Conservation (phyloP, 2,329 filamentous ascomycete species). For the Diatrype stigma region DNA sequence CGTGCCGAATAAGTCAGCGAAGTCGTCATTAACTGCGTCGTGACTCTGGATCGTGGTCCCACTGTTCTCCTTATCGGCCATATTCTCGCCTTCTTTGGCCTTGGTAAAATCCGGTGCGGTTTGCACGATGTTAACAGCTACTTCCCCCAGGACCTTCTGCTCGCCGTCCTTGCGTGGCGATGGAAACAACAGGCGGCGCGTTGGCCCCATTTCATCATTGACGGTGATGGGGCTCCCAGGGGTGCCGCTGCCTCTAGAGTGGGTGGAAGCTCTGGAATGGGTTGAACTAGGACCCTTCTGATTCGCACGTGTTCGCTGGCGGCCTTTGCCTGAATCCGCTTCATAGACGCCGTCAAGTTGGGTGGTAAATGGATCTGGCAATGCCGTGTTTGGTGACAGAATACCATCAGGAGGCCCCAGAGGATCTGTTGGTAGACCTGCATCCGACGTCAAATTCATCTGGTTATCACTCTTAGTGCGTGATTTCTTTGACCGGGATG, state of each 20-base stretch:
- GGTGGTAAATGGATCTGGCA: constrained; percentile 12
- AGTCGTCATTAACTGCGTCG: constrained; percentile 28
- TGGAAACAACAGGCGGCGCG: constrained; percentile 70
- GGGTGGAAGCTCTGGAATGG: constrained; percentile 43
- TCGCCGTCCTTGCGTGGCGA: constrained; percentile 66
- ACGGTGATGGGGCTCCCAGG: constrained; percentile 53
- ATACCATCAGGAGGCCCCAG: constrained; percentile 41
- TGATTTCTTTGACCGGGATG: constrained; percentile 43
- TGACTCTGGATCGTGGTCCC: constrained; percentile 31
- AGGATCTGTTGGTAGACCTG: constrained; percentile 51
- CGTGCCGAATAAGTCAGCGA: constrained; percentile 62
- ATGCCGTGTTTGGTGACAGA: constrained; percentile 21
- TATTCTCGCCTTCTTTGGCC: constrained; percentile 27
- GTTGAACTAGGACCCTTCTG: constrained; percentile 36
- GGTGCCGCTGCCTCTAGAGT: constrained; percentile 53
- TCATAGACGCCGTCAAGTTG: constrained; percentile 34
- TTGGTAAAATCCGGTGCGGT: constrained; percentile 34
- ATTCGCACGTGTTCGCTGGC: constrained; percentile 10
- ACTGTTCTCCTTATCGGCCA: constrained; percentile 41
- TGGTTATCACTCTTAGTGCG: constrained; percentile 45
- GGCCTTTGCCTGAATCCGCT: constrained; percentile 14
- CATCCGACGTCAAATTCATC: constrained; percentile 48
- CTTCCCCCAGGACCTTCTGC: constrained; percentile 57
- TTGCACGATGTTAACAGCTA: constrained; percentile 49
- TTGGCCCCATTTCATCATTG: constrained; percentile 51